Percentiles rank a stretch among this genome's conserved stretches.
These are phyloP conservation scores for Echinosophora koreensis DNA, from an alignment of 306 rosid species.

Conservation along the genomic window DNA sequence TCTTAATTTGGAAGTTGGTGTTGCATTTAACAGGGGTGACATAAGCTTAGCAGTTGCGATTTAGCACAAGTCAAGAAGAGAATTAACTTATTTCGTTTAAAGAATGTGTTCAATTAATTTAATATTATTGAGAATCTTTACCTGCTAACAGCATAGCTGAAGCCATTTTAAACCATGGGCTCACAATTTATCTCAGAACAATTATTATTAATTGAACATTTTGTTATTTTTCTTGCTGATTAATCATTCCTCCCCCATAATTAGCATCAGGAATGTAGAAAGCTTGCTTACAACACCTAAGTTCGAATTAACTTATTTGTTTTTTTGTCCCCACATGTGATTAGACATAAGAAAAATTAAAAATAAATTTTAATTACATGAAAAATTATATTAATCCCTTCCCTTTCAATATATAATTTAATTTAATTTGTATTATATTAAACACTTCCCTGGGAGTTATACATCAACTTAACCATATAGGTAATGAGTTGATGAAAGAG, in stretches of 20 bases:
- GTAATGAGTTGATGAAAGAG: conserved; percentile 30
- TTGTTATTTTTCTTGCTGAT: conserved; percentile 29
- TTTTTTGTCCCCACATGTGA: not conserved
- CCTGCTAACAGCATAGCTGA: conserved; percentile 44
- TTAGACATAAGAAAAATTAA: not conserved
- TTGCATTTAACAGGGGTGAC: conserved; percentile 40
- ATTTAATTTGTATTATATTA: no score
- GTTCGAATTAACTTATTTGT: conserved; percentile 28
- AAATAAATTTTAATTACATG: conserved; percentile 20
- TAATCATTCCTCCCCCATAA: conserved; percentile 32
- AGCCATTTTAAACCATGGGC: conserved; percentile 30
- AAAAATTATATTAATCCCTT: not conserved
- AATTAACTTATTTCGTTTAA: conserved; percentile 5
- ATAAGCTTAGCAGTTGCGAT: conserved; percentile 26
- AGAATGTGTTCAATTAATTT: conserved; percentile 4
- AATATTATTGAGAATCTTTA: conserved; percentile 46
- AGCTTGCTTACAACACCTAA: conserved; percentile 26
- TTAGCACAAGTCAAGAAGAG: conserved; percentile 40
- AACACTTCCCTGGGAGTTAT: not conserved
- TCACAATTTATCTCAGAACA: not conserved
- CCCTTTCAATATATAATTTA: not conserved
- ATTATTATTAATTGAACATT: not conserved
- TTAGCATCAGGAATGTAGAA: not conserved
- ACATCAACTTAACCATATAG: conserved; percentile 18
- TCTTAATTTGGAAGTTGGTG: conserved; percentile 41